Base-by-base conservation (phyloP, 164 flowering plant species). In the Pachysandra terminalis region DNA sequence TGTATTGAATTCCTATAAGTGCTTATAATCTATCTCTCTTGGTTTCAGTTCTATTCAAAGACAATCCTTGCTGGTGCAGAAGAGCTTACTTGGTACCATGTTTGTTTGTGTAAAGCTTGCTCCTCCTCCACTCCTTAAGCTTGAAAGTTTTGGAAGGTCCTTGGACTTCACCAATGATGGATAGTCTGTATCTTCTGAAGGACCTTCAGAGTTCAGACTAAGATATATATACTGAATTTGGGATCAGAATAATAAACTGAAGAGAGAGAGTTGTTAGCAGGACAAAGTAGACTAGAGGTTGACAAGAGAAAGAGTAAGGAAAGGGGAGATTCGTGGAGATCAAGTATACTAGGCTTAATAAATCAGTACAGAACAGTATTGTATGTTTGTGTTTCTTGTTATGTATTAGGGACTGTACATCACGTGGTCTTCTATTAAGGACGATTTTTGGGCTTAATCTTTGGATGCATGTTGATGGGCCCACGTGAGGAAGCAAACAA, bases 31-130 rank as follows among this genome's bases (percentile, higher is more conserved):
- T 5, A 5, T 40, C 45, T 40, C 45, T n/a, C n/a, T n/a, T n/a
- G n/a, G 3, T 7, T 5, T 25, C 15, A 13, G 10, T 25, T 10
- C 14, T 14, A 1, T 19, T 24, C 14, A 23, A 7, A 26, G 13
- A 58, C 9, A 13, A 1, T 41, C 6, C 41, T 8, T 26, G 15
- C 0, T 9, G 24, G 21, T 17, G 41, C 19, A 26, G 21, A 40
- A 54, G 61, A 54, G 69, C 78, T 75, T 75, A 75, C 78, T 68
- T 71, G 67, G 40, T 37, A 68, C 37, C 74, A 75, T 71, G 16
- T 71, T 64, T 71, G 16, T 71, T 64, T 58, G 71, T 68, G 51
- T 59, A 64, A 54, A 63, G 17, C 56, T 32, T 32, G 37, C 51
- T 17, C 24, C 21, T 32, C 32, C 16, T 55, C 27, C 40, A 13